Evolutionary conservation across 805 yeast genomes (phyloP), one percentile per base, ranked within the genome.

Genomic region (Kuraishia capsulata): DNA sequence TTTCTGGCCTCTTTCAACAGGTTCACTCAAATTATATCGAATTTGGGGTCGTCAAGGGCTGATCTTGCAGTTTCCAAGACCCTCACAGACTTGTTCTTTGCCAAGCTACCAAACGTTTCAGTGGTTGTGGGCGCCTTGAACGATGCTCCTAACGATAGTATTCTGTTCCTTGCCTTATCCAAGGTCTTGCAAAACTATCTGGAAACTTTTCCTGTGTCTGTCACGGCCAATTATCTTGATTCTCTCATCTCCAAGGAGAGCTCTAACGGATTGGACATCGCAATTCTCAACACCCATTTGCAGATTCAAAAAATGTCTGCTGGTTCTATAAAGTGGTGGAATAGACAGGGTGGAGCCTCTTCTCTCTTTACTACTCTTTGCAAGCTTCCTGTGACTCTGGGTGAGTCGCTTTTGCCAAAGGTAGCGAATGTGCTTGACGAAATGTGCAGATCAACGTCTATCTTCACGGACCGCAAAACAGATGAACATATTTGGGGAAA

Each of bases 281-380:
- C 74, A 0, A 57, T 78, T 20, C 58, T 82, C 32, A 81, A 80
- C 44, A 67, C 69, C 34, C 75, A 73, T 42, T 64, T 88, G 44
- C 78, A 77, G 42, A 60, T 81, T 10, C 85, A 77, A 44, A 73
- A 78, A 17, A 63, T 46, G 17, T 47, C 64, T 11, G 46, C 35
- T 14, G 31, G 13, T 5, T 62, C 65, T 11, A 67, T 77, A 24
- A 84, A 79, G 56, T 89, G 96, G 96, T 88, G 92, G 88, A 81
- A 74, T 51, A 35, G 44, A 14, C 61, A 71, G 20, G 64, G 62
- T 5, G 50, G 59, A 1, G 62, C 64, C 14, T 66, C 69, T 39
- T 78, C 95, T 1, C 61, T 84, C 33, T 87, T 86, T 56, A 77
- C 89, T 0, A 71, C 76, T 5, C 60, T 87, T 39, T 49, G 83